phyloP scores from a whole-genome alignment of 208 protist species.

The Vickermania ingenoplastis region DNA sequence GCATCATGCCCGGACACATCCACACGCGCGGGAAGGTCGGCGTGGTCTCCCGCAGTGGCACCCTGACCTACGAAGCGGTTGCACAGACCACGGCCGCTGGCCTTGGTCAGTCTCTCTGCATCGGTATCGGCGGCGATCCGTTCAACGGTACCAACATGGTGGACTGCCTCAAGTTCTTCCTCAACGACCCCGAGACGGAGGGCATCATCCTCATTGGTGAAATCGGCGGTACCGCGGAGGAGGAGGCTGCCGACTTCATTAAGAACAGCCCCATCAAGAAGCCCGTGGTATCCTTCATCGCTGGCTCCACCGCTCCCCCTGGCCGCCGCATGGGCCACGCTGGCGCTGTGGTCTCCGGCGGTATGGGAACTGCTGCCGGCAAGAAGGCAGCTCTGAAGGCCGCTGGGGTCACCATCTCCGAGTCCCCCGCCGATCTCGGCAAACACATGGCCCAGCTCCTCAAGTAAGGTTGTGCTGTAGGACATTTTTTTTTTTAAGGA shows the following conservation, averaged over 20 bases:
- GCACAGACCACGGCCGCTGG: slow-evolving; percentile 95
- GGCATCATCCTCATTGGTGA: slow-evolving; percentile 98
- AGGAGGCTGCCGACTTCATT: slow-evolving; percentile 97
- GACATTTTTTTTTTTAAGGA: too few species aligned
- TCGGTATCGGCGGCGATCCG: slow-evolving; percentile 99
- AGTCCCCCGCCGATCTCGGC: slow-evolving; percentile 94
- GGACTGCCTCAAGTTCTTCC: slow-evolving; percentile 95
- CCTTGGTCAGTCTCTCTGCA: slow-evolving; percentile 94
- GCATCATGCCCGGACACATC: slow-evolving; percentile 99
- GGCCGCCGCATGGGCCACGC: slow-evolving; percentile 96
- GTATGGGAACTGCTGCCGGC: slow-evolving; percentile 91
- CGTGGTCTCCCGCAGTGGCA: slow-evolving; percentile 98
- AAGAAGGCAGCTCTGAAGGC: slow-evolving; percentile 93
- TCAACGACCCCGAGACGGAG: slow-evolving; percentile 96
- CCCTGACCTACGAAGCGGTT: slow-evolving; percentile 99
- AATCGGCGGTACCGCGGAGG: slow-evolving; percentile 98
- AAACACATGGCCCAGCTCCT: slow-evolving; percentile 80
- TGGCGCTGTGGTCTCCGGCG: slow-evolving; percentile 95
- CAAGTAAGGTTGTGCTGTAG: slow-evolving; percentile 28
- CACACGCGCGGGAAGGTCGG: slow-evolving; percentile 97
- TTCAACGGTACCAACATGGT: slow-evolving; percentile 99
- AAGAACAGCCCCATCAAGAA: slow-evolving; percentile 92
- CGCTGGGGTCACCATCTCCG: slow-evolving; percentile 87
- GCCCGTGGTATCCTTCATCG: slow-evolving; percentile 98
- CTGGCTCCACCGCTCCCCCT: slow-evolving; percentile 97